Evolutionary conservation across 148 eudicot genomes (phyloP).

Genomic region (Vaccinium darrowii): DNA sequence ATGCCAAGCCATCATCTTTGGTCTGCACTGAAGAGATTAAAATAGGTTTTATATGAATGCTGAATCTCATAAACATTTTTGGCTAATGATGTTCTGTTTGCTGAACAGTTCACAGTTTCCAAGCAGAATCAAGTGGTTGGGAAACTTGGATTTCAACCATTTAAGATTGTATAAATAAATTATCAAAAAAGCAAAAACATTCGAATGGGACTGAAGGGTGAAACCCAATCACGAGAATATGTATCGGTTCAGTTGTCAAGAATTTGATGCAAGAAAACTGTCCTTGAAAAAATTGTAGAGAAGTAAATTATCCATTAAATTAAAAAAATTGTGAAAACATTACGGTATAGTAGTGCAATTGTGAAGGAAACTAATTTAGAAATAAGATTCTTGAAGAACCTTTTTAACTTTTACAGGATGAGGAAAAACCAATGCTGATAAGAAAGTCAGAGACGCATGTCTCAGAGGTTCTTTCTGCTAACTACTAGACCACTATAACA

Average conservation of each 20-base stretch:
- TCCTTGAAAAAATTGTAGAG: background rate
- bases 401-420: background rate
- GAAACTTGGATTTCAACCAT: background rate
- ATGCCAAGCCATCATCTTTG: conserved; percentile 46
- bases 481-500: background rate
- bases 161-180: background rate
- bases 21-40: conserved; percentile 69
- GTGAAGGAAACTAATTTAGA: background rate
- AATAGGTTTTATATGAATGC: conserved; percentile 42
- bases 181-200: background rate
- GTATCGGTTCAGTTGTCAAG: background rate
- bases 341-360: background rate
- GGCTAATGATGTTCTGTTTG: background rate
- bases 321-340: background rate
- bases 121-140: background rate
- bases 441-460: background rate
- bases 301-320: background rate
- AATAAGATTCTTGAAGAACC: background rate
- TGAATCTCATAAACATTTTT: conserved; percentile 2
- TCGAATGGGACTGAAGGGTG: background rate
- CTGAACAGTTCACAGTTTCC: background rate
- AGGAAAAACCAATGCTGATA: background rate
- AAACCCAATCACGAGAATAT: background rate
- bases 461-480: background rate
- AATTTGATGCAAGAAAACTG: background rate